Evolutionary conservation across 169 alveolate species (phyloP).

Genomic region (Plasmodium gonderi): DNA sequence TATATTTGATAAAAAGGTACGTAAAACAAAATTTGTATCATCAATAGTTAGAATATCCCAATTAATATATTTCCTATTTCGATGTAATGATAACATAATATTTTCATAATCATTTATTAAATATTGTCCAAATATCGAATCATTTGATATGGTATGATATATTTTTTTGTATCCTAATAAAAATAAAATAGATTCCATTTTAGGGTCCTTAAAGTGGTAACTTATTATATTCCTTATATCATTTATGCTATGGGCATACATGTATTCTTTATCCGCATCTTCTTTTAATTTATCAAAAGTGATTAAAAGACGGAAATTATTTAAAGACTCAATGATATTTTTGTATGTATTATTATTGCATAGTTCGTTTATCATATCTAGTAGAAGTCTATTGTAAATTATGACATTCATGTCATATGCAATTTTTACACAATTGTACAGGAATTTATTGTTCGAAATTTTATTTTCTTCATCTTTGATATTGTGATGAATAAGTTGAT

Average conservation of each 20-base stretch:
- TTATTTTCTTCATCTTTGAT: background rate
- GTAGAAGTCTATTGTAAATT: constrained; percentile 21
- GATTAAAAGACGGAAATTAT: constrained; percentile 32
- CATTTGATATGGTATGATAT: background rate
- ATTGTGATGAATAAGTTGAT: background rate
- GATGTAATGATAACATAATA: constrained; percentile 37
- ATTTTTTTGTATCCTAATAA: constrained; percentile 56
- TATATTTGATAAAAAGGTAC: constrained; percentile 12
- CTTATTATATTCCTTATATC: constrained; percentile 42
- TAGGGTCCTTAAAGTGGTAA: constrained; percentile 10
- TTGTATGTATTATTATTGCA: background rate
- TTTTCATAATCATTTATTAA: constrained; percentile 53
- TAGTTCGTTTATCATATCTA: constrained; percentile 43
- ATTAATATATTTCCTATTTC: constrained; percentile 8
- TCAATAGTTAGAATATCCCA: constrained; percentile 12
- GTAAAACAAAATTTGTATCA: constrained; percentile 11
- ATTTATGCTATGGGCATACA: constrained; percentile 41
- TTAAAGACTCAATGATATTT: background rate
- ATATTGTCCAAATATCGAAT: constrained; percentile 17
- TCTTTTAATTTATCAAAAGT: background rate
- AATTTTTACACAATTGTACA: constrained; percentile 26
- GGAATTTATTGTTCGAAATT: background rate
- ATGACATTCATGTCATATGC: constrained; percentile 42
- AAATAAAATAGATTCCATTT: constrained; percentile 32
- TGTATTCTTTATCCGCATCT: background rate